Percentiles rank a stretch among this genome's conserved stretches.
phyloP scores from a whole-genome alignment of 139 green algal genomes.

The Gonium pectorale region DNA sequence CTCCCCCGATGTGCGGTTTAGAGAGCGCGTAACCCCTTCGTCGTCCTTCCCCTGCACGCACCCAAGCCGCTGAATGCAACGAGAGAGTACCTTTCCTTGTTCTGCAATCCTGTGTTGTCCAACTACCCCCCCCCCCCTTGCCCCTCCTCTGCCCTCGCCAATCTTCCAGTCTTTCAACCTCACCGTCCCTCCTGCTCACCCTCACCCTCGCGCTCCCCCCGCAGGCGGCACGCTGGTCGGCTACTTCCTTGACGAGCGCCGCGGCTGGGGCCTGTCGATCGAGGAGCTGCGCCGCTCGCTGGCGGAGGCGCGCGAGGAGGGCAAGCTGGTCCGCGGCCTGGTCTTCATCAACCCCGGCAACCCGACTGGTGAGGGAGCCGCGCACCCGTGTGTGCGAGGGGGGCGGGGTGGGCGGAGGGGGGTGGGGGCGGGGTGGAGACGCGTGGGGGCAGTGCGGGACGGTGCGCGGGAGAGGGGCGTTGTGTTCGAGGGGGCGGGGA shows the following conservation, averaged over 20 bases:
- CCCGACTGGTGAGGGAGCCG: slow-evolving; percentile 74
- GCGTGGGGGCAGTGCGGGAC: not conserved
- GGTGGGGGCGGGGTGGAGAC: not conserved
- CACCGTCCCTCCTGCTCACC: not conserved
- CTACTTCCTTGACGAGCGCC: slow-evolving; percentile 83
- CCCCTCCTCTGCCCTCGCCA: too few relatives aligned
- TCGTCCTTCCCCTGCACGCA: too few relatives aligned
- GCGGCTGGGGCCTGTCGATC: slow-evolving; percentile 72
- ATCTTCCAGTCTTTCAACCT: too few relatives aligned
- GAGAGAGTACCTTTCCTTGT: too few relatives aligned
- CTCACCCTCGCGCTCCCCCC: not conserved
- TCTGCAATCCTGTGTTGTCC: too few relatives aligned
- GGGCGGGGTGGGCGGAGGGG: not conserved
- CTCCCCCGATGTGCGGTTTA: too few relatives aligned
- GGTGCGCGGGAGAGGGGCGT: too few relatives aligned
- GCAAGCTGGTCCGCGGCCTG: slow-evolving; percentile 80
- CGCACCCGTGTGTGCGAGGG: too few relatives aligned
- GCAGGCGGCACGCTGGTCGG: slow-evolving; percentile 75
- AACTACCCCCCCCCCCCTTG: too few relatives aligned
- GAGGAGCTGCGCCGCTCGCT: slow-evolving; percentile 55
- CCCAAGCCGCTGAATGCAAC: too few relatives aligned
- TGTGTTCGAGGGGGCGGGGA: too few relatives aligned
- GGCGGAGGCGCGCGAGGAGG: slow-evolving; percentile 58
- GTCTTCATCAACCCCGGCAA: slow-evolving; percentile 96
- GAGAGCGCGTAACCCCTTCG: too few relatives aligned